Evolutionary conservation across 2,329 filamentous ascomycete genomes (phyloP), one percentile per base, ranked within the genome.

Genomic region (Sporothrix euskadiensis): DNA sequence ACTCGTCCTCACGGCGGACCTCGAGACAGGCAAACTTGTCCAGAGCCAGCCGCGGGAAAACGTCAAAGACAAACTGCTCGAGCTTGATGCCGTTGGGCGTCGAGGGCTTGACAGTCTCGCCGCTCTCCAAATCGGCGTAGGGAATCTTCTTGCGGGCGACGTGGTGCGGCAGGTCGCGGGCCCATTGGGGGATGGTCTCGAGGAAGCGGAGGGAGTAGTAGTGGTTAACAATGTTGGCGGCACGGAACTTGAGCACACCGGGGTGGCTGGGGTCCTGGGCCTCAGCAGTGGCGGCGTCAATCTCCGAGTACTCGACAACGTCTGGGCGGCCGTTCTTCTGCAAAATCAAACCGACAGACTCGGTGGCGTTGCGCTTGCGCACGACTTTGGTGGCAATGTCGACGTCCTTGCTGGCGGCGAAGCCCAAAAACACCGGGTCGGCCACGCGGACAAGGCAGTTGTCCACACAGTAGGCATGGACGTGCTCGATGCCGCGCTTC

Each of bases 361-460:
- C 96, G 80, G 94, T 97, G 71, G 96, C 95, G 81, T 95, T 92
- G 79, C 96, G 94, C 89, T 99, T 99, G 78, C 96, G 93, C 75
- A 99, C 96, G n/a, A 98, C 96, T 87, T 99, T 99, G 78, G 96
- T 99, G 44, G 95, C 95, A 79, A 99, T 97, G 83, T 97, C 94
- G 78, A 98, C 95, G 75, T 94, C 85, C 82, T 95, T 93, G 70
- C 91, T 89, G 57, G 95, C 94, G 4, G 94, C 89, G 84, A 98
- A 98, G 78, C 96, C 96, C 78, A 98, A 91, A 85, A 99, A 98
- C 78, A 94, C 88, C 16, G 96, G 96, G 80, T 99, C 96, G 39
- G 95, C 95, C n/a, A 99, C 95, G 84, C 94, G 95, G 81, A 97
- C 95, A n/a, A 99, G 88, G 85, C 95, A 98, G 87, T 99, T 99